Evolutionary conservation across 257 asterid species (phyloP), one percentile per base, ranked within the genome.

Genomic region (Henckelia pumila): DNA sequence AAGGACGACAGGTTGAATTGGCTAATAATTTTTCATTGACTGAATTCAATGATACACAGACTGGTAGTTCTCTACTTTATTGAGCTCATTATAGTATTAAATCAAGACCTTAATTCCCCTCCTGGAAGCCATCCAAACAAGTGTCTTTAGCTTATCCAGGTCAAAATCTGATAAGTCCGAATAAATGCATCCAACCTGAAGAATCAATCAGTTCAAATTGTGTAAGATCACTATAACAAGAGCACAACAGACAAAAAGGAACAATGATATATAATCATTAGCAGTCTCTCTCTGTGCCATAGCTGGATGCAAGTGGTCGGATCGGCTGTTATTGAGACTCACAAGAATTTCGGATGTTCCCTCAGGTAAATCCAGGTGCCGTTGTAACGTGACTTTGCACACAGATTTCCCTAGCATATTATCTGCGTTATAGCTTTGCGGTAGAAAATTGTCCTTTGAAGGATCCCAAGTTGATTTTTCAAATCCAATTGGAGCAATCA

Each of bases 401-500:
- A 72, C 67, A 23, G 86, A 71, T 80, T 89, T 89, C 50, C 97
- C 97, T 37, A 60, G 75, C 86, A 86, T 71, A 67, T 88, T 84
- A 75, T 83, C 84, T 22, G 77, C 81, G 74, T 65, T 82, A 52
- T 85, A 89, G 72, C 73, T 73, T 67, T 84, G 83, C 47, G 89
- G 96, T 64, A 87, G 80, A 80, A 69, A 75, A 67, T 49, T 76
- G 72, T 90, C 95, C 28, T 73, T 56, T 60, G 87, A 83, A 75
- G 97, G 95, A 81, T 87, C 91, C 97, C 97, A 87, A 65, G 78
- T 77, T 53, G 88, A 75, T 64, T 76, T 81, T 73, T 90, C 94
- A 64, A 76, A 71, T 37, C 92, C 95, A 76, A 17, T 57, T 77
- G 97, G 94, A 77, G 89, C 81, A 84, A 81, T 72, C 69, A 71